Evolutionary conservation across 2,329 filamentous ascomycete genomes (phyloP).

Genomic region (Ophiognomonia clavigignenti-juglandacearum): DNA sequence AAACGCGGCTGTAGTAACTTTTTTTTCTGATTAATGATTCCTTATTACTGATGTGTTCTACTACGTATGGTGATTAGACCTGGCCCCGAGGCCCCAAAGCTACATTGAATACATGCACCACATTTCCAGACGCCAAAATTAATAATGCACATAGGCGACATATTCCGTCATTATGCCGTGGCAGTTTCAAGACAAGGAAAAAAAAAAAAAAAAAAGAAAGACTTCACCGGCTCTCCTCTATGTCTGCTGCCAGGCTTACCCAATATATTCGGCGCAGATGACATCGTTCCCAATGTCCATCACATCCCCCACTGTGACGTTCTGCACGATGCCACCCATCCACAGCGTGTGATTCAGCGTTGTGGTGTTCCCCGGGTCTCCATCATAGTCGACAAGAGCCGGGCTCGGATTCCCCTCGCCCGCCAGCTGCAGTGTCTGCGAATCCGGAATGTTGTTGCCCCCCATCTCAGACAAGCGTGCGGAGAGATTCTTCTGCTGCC

Average conservation of each 20-base stretch:
- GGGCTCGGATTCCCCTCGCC: neutral
- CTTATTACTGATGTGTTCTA: too few species aligned
- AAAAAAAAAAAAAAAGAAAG: too few species aligned
- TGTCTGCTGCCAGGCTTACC: neutral
- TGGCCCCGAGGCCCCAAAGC: too few species aligned
- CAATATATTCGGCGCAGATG: constrained; percentile 5
- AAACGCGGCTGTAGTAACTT: too few species aligned
- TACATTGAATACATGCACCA: too few species aligned
- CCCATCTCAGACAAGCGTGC: neutral
- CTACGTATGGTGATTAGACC: too few species aligned
- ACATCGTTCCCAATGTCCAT: constrained; percentile 1
- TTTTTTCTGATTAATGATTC: too few species aligned
- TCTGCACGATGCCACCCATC: constrained; percentile 3
- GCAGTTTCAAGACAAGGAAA: neutral
- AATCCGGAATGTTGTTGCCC: neutral
- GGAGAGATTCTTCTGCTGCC: constrained; percentile 1
- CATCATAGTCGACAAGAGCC: constrained; percentile 1
- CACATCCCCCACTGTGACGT: constrained; percentile 2
- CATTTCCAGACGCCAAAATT: too few species aligned
- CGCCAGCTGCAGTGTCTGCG: neutral
- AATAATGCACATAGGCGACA: too few species aligned
- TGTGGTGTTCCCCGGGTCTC: constrained; percentile 4
- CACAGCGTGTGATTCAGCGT: constrained; percentile 5
- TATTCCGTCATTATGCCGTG: neutral
- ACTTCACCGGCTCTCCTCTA: too few species aligned